A percentile compares a stretch with the other conserved stretches of the same genome.
Conservation (phyloP, 495 filamentous ascomycete genomes). For the Tuber calosporum region DNA sequence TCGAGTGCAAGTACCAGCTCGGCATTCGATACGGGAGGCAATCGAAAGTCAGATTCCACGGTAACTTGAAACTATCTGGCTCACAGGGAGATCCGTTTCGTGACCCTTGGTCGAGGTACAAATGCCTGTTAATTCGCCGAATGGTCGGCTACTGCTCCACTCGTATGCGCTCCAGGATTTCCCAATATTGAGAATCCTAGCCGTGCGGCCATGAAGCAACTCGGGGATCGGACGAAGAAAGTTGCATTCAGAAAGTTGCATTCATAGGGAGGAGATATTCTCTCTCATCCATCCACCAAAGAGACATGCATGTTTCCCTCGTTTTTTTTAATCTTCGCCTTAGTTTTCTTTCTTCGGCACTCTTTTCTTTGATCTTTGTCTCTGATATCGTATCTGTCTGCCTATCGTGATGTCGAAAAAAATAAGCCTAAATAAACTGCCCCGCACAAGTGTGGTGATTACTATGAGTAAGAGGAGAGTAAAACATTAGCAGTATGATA, state of each 20-base stretch:
- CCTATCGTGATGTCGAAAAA: neutral
- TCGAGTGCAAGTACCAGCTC: neutral
- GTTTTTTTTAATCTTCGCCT: neutral
- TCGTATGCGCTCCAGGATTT: constrained; percentile 1
- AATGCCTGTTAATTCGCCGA: constrained; percentile 21
- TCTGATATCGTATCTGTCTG: neutral
- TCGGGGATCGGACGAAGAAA: constrained; percentile 3
- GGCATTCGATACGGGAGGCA: constrained; percentile 22
- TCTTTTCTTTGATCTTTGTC: neutral
- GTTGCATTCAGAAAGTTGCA: too few relatives aligned
- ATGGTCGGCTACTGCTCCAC: constrained; percentile 14
- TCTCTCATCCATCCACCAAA: neutral
- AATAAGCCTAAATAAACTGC: neutral
- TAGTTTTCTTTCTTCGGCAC: neutral
- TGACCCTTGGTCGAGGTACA: constrained; percentile 5
- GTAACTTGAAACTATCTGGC: neutral
- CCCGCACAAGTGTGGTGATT: neutral
- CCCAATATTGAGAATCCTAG: neutral
- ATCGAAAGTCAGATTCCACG: constrained; percentile 2
- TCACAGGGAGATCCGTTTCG: constrained; percentile 9
- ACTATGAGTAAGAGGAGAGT: neutral
- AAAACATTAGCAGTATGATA: neutral
- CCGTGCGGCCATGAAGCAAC: constrained; percentile 3
- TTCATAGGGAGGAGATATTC: neutral
- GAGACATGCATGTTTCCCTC: neutral